Evolutionary conservation across 371 early-diverging fungal species (phyloP).

Genomic region (Rhizomucor pusillus): DNA sequence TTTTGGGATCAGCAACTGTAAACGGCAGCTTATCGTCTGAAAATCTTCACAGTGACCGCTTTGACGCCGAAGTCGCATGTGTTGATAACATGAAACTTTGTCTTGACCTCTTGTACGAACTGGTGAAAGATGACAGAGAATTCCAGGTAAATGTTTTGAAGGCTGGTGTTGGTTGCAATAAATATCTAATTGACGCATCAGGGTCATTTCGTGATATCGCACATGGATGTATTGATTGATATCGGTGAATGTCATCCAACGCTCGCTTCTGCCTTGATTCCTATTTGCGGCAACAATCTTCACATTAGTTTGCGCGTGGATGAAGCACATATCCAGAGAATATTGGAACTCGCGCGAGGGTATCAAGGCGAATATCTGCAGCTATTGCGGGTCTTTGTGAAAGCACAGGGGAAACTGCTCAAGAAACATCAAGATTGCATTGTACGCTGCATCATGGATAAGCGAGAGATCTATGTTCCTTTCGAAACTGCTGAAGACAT

Average conservation of each 20-base stretch:
- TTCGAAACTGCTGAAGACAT: conserved; percentile 23
- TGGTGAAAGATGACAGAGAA: conserved; percentile 21
- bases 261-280: conserved; percentile 15
- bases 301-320: conserved; percentile 33
- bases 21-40: neutral
- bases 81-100: conserved; percentile 12
- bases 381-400: conserved; percentile 36
- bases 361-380: conserved; percentile 34
- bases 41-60: neutral
- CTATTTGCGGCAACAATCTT: conserved; percentile 33
- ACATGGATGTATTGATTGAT: conserved; percentile 49
- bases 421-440: conserved; percentile 45
- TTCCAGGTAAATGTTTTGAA: conserved; percentile 17
- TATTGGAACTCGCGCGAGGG: conserved; percentile 41
- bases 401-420: conserved; percentile 43
- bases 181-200: neutral
- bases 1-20: neutral
- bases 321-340: conserved; percentile 40
- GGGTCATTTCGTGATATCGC: conserved; percentile 26
- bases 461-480: conserved; percentile 35
- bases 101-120: conserved; percentile 19
- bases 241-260: conserved; percentile 15
- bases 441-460: conserved; percentile 43
- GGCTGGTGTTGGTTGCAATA: neutral
- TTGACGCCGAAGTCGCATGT: conserved; percentile 7